These are phyloP conservation scores for Fraxinus pennsylvanica DNA, from an alignment of 257 asterid genomes.

Conservation along the genomic window DNA sequence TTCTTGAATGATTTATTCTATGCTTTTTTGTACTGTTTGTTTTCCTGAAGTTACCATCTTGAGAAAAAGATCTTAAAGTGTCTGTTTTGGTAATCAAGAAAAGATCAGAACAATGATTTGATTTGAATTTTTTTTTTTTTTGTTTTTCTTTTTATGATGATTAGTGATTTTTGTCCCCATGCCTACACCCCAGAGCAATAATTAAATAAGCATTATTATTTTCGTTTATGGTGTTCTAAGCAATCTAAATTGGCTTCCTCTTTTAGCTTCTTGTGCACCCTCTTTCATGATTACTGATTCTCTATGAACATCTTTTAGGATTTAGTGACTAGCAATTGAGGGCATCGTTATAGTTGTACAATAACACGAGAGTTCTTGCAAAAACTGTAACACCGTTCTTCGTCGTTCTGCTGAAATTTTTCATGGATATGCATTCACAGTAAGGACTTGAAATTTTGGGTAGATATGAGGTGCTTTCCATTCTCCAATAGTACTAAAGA, in stretches of 20 bases:
- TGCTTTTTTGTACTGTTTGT: not conserved
- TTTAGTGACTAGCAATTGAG: not conserved
- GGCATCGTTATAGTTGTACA: not conserved
- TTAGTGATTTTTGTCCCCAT: slow-evolving; percentile 34
- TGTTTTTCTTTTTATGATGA: slow-evolving; percentile 18
- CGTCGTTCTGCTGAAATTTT: not conserved
- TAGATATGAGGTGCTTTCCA: slow-evolving; percentile 65
- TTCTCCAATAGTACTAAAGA: slow-evolving; percentile 40
- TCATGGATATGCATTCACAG: slow-evolving; percentile 8
- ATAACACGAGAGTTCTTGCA: not conserved
- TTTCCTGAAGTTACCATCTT: not conserved
- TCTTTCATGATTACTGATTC: not conserved
- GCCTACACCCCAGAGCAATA: slow-evolving; percentile 18
- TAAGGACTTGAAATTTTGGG: slow-evolving; percentile 6
- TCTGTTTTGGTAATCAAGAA: slow-evolving; percentile 7
- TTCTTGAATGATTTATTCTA: not conserved
- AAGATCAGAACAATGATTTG: slow-evolving; percentile 16
- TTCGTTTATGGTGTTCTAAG: not conserved
- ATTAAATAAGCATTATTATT: slow-evolving; percentile 9
- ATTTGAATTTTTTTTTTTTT: not conserved
- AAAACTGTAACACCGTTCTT: not conserved
- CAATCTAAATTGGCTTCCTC: not conserved
- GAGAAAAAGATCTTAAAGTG: not conserved
- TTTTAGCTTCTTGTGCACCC: not conserved
- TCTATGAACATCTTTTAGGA: not conserved